Conservation (phyloP, 495 filamentous ascomycete species). For the Aspergillus campestris region DNA sequence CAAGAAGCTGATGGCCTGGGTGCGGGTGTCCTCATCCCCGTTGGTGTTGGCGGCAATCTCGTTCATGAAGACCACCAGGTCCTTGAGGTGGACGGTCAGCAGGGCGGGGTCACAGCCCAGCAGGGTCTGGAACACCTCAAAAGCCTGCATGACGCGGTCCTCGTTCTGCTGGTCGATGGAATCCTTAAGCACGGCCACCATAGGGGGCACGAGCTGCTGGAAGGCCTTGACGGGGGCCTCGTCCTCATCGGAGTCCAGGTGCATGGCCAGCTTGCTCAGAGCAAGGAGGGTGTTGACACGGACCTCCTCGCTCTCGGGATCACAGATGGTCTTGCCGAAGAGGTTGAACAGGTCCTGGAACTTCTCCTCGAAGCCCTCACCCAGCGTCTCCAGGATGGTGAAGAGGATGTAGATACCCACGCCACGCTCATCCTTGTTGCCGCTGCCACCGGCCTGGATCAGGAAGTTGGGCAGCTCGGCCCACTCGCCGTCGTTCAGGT, state of each 20-base stretch:
- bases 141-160: constrained; percentile 76
- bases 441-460: constrained; percentile 59
- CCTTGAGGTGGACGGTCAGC: constrained; percentile 75
- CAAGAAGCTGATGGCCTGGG: constrained; percentile 86
- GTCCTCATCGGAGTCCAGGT: constrained; percentile 80
- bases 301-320: constrained; percentile 84
- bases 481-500: constrained; percentile 85
- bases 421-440: constrained; percentile 70
- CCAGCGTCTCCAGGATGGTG: constrained; percentile 79
- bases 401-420: constrained; percentile 89
- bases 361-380: constrained; percentile 68
- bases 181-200: constrained; percentile 84
- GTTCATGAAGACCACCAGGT: constrained; percentile 90
- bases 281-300: constrained; percentile 91
- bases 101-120: constrained; percentile 83
- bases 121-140: constrained; percentile 96
- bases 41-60: constrained; percentile 68
- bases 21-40: constrained; percentile 72
- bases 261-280: constrained; percentile 79
- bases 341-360: constrained; percentile 69
- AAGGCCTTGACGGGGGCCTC: constrained; percentile 60
- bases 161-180: constrained; percentile 72
- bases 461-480: constrained; percentile 67
- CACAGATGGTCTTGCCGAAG: constrained; percentile 79
- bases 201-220: constrained; percentile 69